Conservation (phyloP, 2,329 filamentous ascomycete genomes). For the Corniculantispora saksenae region DNA sequence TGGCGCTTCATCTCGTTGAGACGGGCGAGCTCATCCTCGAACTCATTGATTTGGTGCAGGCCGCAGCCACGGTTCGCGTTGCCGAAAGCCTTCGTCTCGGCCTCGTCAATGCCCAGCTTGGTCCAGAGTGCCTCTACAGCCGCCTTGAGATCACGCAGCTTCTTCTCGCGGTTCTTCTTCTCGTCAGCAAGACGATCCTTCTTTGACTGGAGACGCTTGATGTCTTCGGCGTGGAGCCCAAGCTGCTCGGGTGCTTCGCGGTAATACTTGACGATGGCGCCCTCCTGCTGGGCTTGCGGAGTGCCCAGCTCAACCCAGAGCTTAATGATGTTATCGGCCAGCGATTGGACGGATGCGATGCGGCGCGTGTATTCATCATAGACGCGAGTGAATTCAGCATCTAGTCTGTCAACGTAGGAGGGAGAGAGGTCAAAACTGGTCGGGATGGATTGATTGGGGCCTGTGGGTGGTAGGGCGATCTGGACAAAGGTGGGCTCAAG, state of each 20-base stretch:
- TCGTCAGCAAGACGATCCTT: constrained; percentile 85
- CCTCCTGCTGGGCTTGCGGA: constrained; percentile 89
- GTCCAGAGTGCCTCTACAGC: constrained; percentile 89
- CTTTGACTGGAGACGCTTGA: constrained; percentile 69
- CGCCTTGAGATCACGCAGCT: constrained; percentile 70
- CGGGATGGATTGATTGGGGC: constrained; percentile 72
- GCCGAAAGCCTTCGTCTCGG: constrained; percentile 81
- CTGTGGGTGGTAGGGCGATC: constrained; percentile 81
- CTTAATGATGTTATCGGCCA: constrained; percentile 84
- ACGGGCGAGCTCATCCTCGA: constrained; percentile 83
- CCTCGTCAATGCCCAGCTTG: constrained; percentile 79
- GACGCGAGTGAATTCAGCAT: constrained; percentile 88
- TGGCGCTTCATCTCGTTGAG: constrained; percentile 92
- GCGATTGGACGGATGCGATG: constrained; percentile 69
- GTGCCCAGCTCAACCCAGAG: constrained; percentile 95
- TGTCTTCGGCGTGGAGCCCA: constrained; percentile 84
- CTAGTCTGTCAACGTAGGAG: constrained; percentile 81
- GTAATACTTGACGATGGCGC: constrained; percentile 82
- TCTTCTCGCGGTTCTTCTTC: constrained; percentile 80
- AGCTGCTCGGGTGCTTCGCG: constrained; percentile 91
- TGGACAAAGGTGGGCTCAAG: constrained; percentile 87
- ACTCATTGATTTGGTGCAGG: constrained; percentile 90
- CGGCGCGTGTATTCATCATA: constrained; percentile 95
- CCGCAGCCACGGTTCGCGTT: constrained; percentile 88
- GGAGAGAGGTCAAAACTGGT: constrained; percentile 91